Evolutionary conservation across 1,284 basidiomycete species (phyloP), one percentile per base, ranked within the genome.

Genomic region (Apiotrichum porosum): DNA sequence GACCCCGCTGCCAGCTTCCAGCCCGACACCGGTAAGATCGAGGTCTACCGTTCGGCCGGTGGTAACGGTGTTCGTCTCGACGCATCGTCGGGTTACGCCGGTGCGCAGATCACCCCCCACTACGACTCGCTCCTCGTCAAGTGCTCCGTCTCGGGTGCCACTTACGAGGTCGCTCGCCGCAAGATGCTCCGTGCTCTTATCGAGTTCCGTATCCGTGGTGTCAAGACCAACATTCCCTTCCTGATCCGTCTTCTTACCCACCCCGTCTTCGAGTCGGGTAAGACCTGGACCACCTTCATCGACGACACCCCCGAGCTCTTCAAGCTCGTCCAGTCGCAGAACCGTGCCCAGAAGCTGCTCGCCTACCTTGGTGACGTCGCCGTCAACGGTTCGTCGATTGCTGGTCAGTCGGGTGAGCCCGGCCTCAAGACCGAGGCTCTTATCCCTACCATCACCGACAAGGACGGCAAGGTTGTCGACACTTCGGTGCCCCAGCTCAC

Each of bases 151-250:
- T 92, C 87, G 58, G 95, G 95, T 43, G 92, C 94, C 15, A 97
- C 93, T 3, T 99, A 97, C 69, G 95, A 99, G 71, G 93, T 98
- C 45, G 94, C 95, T 24, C 85, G 95, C 52, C 81, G 95, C 62
- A 98, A 98, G 81, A 98, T 97, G 93, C 83, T 99, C 46, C 88
- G 95, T 67, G 92, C 95, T 26, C 81, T 99, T 18, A 92, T 98
- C 52, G 95, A 98, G 75, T 98, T 98, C 85, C 88, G 95, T 71
- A 98, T 99, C 63, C 91, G 95, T 65, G 94, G 94, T 66, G 93
- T 97, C 73, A 97, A 97, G 88, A 97, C 92, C 61, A 98, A 98
- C 77, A 98, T 98, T 60, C 95, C 95, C 24, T 99, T 98, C 87
- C 77, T 99, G 60, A 95, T 98, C 83, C 87, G 93, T 57, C 82